Conservation (phyloP, 768 basidiomycete species). For the Mycena epipterygia region DNA sequence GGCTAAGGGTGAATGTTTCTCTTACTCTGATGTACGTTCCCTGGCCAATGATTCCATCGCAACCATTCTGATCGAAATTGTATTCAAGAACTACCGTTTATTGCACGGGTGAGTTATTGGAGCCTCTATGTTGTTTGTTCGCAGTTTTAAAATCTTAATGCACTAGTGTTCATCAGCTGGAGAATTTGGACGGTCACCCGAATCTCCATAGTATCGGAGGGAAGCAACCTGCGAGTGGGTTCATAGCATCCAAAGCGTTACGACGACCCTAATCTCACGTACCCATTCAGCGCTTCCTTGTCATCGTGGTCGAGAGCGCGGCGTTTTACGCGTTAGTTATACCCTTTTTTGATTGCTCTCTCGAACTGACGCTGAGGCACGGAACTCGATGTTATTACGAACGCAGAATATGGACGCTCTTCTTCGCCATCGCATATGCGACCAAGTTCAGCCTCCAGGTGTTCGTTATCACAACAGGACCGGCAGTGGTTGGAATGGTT, state of each 20-base stretch:
- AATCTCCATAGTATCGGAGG: neutral
- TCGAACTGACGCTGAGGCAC: conserved; percentile 10
- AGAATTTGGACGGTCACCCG: conserved; percentile 20
- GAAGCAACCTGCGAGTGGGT: conserved; percentile 11
- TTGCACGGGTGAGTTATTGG: conserved; percentile 10
- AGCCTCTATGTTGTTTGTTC: neutral
- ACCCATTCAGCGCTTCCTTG: conserved; percentile 18
- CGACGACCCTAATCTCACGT: neutral
- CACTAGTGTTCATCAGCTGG: conserved; percentile 12
- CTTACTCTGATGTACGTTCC: conserved; percentile 16
- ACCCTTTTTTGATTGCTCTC: conserved; percentile 6
- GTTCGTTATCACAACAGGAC: conserved; percentile 14
- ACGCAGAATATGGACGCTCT: conserved; percentile 23
- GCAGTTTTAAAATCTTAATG: neutral
- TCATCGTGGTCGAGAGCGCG: conserved; percentile 29
- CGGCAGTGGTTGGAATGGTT: conserved; percentile 20
- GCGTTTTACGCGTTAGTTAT: conserved; percentile 23
- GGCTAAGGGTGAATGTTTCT: neutral
- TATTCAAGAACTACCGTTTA: conserved; percentile 17
- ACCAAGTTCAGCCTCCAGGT: conserved; percentile 14
- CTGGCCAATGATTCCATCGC: neutral
- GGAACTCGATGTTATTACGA: conserved; percentile 22
- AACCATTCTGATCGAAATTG: neutral
- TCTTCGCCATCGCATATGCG: conserved; percentile 25
- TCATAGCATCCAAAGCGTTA: neutral